phyloP scores from a whole-genome alignment of 2,329 filamentous ascomycete genomes.

The Pseudonectria buxi region DNA sequence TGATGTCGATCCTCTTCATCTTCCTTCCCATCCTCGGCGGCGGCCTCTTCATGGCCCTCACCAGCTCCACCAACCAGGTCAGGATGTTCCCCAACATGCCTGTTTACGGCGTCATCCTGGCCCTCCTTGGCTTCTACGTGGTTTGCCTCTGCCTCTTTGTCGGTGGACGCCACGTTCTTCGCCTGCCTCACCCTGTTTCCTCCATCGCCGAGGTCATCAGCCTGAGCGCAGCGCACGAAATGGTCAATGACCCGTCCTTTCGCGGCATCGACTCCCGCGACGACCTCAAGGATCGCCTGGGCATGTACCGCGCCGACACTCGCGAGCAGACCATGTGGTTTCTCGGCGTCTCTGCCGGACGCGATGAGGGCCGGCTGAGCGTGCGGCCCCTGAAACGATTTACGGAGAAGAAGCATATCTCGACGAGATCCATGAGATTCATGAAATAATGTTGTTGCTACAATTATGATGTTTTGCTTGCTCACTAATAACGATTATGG shows the following conservation, averaged over 20 bases:
- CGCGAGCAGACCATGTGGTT: slow-evolving; percentile 47
- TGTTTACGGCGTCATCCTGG: slow-evolving; percentile 66
- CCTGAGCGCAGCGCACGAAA: slow-evolving; percentile 66
- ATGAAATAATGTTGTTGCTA: slow-evolving; percentile 16
- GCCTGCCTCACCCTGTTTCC: slow-evolving; percentile 66
- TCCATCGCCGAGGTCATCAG: slow-evolving; percentile 71
- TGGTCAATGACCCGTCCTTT: slow-evolving; percentile 68
- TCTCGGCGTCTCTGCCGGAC: slow-evolving; percentile 36
- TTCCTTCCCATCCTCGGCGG: slow-evolving; percentile 62
- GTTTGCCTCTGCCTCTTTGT: slow-evolving; percentile 55
- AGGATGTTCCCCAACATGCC: slow-evolving; percentile 67
- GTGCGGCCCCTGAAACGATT: slow-evolving; percentile 39
- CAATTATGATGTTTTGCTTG: slow-evolving; percentile 12
- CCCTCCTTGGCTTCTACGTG: slow-evolving; percentile 64
- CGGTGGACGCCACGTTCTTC: slow-evolving; percentile 52
- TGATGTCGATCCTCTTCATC: slow-evolving; percentile 52
- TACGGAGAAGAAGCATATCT: slow-evolving; percentile 32
- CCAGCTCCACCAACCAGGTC: slow-evolving; percentile 42
- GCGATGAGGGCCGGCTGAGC: slow-evolving; percentile 36
- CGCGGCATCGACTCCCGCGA: slow-evolving; percentile 57
- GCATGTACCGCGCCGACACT: slow-evolving; percentile 40
- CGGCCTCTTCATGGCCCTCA: slow-evolving; percentile 68
- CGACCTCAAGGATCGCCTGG: slow-evolving; percentile 63
- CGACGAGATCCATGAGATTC: slow-evolving; percentile 17
- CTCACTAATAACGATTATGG: slow-evolving; percentile 1